Conservation (phyloP, 116 monocot species). For the Dioscorea cayenensis region DNA sequence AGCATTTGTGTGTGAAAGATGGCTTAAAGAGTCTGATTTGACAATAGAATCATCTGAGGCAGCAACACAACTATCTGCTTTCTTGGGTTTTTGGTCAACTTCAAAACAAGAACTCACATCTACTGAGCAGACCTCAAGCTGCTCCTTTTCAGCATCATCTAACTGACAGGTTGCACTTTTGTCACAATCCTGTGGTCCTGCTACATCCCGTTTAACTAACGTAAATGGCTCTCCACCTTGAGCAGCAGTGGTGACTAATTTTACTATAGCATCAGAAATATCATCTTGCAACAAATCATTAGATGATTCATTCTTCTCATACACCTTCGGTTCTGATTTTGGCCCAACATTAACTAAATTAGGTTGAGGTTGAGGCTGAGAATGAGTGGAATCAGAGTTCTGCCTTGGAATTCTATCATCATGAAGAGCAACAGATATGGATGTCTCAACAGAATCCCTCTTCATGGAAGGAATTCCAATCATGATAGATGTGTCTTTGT, state of each 20-base stretch:
- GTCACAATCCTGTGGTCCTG: background rate
- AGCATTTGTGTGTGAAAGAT: slow-evolving; percentile 4
- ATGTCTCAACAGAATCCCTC: background rate
- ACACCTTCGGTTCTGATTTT: background rate
- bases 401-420: slow-evolving; percentile 1
- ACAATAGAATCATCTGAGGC: background rate
- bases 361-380: background rate
- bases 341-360: background rate
- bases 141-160: background rate
- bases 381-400: background rate
- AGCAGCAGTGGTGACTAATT: slow-evolving; percentile 4
- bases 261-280: background rate
- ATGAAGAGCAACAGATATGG: slow-evolving; percentile 2
- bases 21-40: slow-evolving; percentile 3
- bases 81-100: background rate
- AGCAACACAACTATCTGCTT: background rate
- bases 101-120: background rate
- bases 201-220: background rate
- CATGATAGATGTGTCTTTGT: background rate
- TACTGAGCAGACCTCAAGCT: background rate
- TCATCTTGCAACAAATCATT: slow-evolving; percentile 9
- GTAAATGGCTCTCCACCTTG: background rate
- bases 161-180: background rate
- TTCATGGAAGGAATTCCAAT: background rate
- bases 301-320: slow-evolving; percentile 3